Evolutionary conservation across 495 filamentous ascomycete species (phyloP).

Genomic region (Podospora conica): DNA sequence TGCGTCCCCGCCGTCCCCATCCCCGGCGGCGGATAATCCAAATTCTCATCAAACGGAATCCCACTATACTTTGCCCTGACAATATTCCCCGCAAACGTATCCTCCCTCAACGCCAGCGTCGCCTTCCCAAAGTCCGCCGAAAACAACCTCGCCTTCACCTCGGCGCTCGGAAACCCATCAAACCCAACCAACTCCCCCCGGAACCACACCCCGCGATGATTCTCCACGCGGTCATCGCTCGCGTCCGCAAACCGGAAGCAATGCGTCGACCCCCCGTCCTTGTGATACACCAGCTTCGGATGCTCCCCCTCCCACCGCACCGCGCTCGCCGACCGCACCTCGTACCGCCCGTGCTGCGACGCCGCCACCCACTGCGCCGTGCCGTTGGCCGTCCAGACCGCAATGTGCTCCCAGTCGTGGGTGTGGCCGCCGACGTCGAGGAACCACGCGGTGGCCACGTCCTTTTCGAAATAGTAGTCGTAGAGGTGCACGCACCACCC

Average conservation of each 20-base stretch:
- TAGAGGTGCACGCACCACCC: slow-evolving; percentile 43
- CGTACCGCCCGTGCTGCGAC: slow-evolving; percentile 36
- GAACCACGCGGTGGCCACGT: slow-evolving; percentile 32
- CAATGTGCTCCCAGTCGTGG: slow-evolving; percentile 46
- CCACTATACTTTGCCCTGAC: slow-evolving; percentile 24
- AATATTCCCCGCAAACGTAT: slow-evolving; percentile 27
- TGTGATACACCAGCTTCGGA: slow-evolving; percentile 42
- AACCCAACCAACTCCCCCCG: slow-evolving; percentile 33
- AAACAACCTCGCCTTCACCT: slow-evolving; percentile 22
- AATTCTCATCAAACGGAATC: slow-evolving; percentile 31
- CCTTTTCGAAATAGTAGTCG: slow-evolving; percentile 46
- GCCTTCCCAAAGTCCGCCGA: slow-evolving; percentile 28
- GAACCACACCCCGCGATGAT: slow-evolving; percentile 36
- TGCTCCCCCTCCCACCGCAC: slow-evolving; percentile 40
- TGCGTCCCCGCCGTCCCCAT: neutral
- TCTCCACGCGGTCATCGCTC: slow-evolving; percentile 37
- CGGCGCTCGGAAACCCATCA: slow-evolving; percentile 30
- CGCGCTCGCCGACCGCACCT: slow-evolving; percentile 24
- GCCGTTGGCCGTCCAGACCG: slow-evolving; percentile 34
- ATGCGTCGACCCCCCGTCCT: slow-evolving; percentile 37
- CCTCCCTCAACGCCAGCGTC: slow-evolving; percentile 35
- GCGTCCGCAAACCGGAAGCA: slow-evolving; percentile 37
- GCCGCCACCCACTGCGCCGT: slow-evolving; percentile 31
- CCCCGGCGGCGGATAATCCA: slow-evolving; percentile 35
- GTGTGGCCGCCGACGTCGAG: slow-evolving; percentile 31